Evolutionary conservation across 257 asterid genomes (phyloP), one percentile per base, ranked within the genome.

Genomic region (Eustoma russellianum): DNA sequence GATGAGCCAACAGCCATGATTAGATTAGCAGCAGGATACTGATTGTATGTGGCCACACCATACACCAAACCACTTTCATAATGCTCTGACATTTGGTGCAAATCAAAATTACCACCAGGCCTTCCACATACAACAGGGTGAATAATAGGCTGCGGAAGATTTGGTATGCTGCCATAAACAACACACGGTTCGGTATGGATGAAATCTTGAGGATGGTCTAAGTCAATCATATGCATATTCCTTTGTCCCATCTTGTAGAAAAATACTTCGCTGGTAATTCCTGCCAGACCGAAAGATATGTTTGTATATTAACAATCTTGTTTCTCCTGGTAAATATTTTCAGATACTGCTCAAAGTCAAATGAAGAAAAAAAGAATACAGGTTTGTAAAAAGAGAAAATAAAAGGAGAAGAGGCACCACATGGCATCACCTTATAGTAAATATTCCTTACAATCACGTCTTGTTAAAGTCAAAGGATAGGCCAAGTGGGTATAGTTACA

Each of bases 171-270:
- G 61, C 83, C 70, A 41, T 83, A 76, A 62, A 78, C 71, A 59
- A 83, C 54, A 74, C 77, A 68, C 14, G 90, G 87, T 53, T 82
- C 88, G 5, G 93, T 66, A 54, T 56, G 79, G 15, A 66, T 66
- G 71, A 76, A 79, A 62, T 54, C 70, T 53, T 63, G 92, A 53
- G 86, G 76, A 64, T 53, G 85, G 71, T 78, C 94, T 61, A 71
- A 47, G 55, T 83, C 82, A 56, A 63, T 65, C 71, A 75, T 74
- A 48, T 75, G 83, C 57, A 73, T 77, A 56, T 74, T 81, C 60
- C 86, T 71, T 53, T 88, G 88, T 63, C 82, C 93, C 99, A 92
- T 88, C 60, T 46, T 62, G 66, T 60, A 18, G 18, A 56, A 48
- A 38, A 55, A 33, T 41, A 53, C 51, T 53, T 33, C 43, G 68